These are phyloP conservation scores for Arachnomyces sp. DNA, from an alignment of 2,329 filamentous ascomycete genomes.

Conservation along the genomic window DNA sequence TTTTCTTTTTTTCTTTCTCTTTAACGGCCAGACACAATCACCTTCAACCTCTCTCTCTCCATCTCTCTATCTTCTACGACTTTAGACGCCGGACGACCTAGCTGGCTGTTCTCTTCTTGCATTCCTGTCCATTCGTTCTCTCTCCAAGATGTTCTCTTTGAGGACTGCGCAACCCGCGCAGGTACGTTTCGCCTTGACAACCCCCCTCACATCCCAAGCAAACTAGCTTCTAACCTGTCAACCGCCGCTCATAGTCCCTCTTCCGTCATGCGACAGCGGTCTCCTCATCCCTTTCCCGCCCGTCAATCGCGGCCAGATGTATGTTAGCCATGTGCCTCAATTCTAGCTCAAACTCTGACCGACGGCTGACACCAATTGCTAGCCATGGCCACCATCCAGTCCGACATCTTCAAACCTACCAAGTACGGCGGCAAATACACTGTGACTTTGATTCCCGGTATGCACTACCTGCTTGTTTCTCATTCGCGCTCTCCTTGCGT, in stretches of 20 bases:
- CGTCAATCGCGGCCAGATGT: slow-evolving; percentile 48
- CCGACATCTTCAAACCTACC: slow-evolving; percentile 97
- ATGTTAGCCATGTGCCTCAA: slow-evolving; percentile 23
- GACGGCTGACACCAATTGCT: slow-evolving; percentile 17
- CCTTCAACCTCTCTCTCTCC: neutral
- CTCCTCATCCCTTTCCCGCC: slow-evolving; percentile 39
- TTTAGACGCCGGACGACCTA: slow-evolving; percentile 10
- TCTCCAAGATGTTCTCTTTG: slow-evolving; percentile 31
- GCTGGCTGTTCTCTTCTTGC: slow-evolving; percentile 8
- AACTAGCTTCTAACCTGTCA: slow-evolving; percentile 29
- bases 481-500: neutral
- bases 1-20: neutral
- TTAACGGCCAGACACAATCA: neutral
- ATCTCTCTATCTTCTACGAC: slow-evolving; percentile 14
- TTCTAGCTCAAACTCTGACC: neutral
- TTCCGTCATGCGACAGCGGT: slow-evolving; percentile 46
- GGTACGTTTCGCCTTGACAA: slow-evolving; percentile 21
- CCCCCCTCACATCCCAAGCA: slow-evolving; percentile 26
- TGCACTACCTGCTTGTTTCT: slow-evolving; percentile 14
- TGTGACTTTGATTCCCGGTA: slow-evolving; percentile 92
- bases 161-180: slow-evolving; percentile 34
- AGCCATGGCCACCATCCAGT: slow-evolving; percentile 72
- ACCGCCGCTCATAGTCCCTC: slow-evolving; percentile 44
- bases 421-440: slow-evolving; percentile 99
- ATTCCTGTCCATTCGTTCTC: slow-evolving; percentile 14